Percentiles rank a stretch among this genome's conserved stretches.
Evolutionary conservation across 208 protist genomes (phyloP).

Genomic region (Wallacemonas sp.): DNA sequence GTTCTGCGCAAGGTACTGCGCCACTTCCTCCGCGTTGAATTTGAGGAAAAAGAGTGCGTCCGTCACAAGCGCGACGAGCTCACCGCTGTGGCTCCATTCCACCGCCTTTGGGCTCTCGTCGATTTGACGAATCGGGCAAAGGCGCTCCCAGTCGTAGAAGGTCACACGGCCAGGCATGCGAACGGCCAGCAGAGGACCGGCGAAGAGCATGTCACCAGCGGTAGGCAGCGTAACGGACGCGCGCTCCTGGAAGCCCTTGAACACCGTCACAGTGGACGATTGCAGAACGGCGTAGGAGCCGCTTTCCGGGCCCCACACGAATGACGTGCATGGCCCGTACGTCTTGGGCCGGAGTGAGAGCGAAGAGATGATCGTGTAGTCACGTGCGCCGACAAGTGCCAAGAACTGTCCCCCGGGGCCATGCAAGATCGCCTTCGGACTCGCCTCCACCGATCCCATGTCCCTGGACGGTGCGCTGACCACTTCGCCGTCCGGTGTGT

Average conservation of each 20-base stretch:
- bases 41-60: conserved; percentile 93
- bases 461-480: conserved; percentile 90
- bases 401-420: conserved; percentile 95
- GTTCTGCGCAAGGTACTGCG: conserved; percentile 57
- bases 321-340: conserved; percentile 96
- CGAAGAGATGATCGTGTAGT: conserved; percentile 98
- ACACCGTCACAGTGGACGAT: conserved; percentile 90
- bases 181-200: conserved; percentile 91
- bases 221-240: conserved; percentile 68
- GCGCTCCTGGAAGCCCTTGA: conserved; percentile 96
- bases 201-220: conserved; percentile 76
- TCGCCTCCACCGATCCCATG: conserved; percentile 94
- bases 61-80: conserved; percentile 87
- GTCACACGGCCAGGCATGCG: conserved; percentile 62
- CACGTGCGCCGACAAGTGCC: conserved; percentile 93
- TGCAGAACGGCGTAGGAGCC: conserved; percentile 95
- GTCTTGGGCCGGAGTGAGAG: conserved; percentile 95
- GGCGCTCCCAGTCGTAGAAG: conserved; percentile 98
- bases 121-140: conserved; percentile 93
- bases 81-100: conserved; percentile 92
- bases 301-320: conserved; percentile 92
- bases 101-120: conserved; percentile 91
- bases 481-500: conserved; percentile 66
- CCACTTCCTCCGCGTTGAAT: conserved; percentile 90
- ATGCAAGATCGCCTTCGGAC: conserved; percentile 91